These are phyloP conservation scores for Helenozyma baotianmanensis DNA, from an alignment of 805 yeast genomes.

Conservation along the genomic window DNA sequence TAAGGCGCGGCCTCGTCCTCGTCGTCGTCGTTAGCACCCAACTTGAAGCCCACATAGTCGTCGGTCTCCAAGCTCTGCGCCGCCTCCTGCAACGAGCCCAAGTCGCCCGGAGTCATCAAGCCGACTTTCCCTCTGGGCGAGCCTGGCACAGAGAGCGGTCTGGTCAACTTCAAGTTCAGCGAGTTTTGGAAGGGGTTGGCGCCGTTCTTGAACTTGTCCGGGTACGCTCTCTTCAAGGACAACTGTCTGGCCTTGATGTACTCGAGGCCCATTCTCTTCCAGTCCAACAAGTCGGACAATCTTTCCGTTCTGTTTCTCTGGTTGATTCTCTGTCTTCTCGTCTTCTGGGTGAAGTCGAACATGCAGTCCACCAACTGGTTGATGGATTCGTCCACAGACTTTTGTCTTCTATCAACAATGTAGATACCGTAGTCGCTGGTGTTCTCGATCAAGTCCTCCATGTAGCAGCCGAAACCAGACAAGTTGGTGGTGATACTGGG, in stretches of 20 bases:
- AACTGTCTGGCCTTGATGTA: slow-evolving; percentile 91
- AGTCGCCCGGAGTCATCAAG: slow-evolving; percentile 95
- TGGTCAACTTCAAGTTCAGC: slow-evolving; percentile 64
- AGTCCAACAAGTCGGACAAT: slow-evolving; percentile 84
- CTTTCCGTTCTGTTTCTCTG: slow-evolving; percentile 97
- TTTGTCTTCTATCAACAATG: slow-evolving; percentile 90
- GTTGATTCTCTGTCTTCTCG: slow-evolving; percentile 95
- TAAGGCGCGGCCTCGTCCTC: slow-evolving; percentile 34
- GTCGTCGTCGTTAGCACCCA: slow-evolving; percentile 42
- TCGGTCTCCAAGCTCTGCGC: slow-evolving; percentile 64
- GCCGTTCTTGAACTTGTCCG: slow-evolving; percentile 64
- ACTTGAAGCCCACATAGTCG: slow-evolving; percentile 64
- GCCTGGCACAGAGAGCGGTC: slow-evolving; percentile 96
- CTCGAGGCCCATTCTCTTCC: slow-evolving; percentile 98
- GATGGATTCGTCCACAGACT: slow-evolving; percentile 88
- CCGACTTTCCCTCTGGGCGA: slow-evolving; percentile 78
- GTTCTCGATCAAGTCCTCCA: slow-evolving; percentile 95
- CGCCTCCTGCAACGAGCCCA: slow-evolving; percentile 93
- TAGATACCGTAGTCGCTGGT: slow-evolving; percentile 95
- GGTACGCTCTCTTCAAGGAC: slow-evolving; percentile 90
- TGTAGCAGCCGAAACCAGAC: slow-evolving; percentile 96
- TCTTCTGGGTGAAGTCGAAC: slow-evolving; percentile 83
- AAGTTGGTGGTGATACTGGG: slow-evolving; percentile 95
- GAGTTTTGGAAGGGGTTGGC: slow-evolving; percentile 43
- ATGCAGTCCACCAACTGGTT: slow-evolving; percentile 84